Evolutionary conservation across 1,139 yeast genomes (phyloP), one percentile per base, ranked within the genome.

Genomic region (Hyphopichia buzzinii): DNA sequence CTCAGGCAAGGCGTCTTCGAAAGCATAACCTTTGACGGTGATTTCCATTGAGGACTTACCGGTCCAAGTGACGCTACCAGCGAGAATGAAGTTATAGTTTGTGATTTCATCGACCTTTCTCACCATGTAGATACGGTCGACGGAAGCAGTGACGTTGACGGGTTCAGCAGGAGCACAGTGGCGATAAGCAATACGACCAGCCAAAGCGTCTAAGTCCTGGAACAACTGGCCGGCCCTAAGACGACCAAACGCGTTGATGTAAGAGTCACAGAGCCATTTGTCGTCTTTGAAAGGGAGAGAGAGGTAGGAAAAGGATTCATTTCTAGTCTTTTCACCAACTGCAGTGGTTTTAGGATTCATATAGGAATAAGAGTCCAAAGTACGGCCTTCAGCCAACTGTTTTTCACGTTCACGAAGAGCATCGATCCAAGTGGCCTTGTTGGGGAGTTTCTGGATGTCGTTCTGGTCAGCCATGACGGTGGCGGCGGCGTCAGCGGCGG

Each of bases 1-100:
- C 5, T 61, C 60, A 1, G 79, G 73, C 5, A 76, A 43, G 3
- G 65, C 62, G 26, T 72, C 76, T 37, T 77, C 80, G 43, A 81
- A 81, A 2, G 94, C 82, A 44, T 85, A 84, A 2, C 96, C 97
- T 54, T 81, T 84, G 48, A 90, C 94, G 35, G 90, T 77, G 53
- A 90, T 89, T 63, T 90, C 97, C 97, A 90, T 90, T 1, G 96
- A 87, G 1, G 95, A 85, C 42, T 86, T 71, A 38, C 97, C 97
- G 0, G 96, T 88, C 89, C 96, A 90, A 11, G 95, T 84, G 27
- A 88, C 96, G 33, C 81, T 71, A 12, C 97, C 97, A 24, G 94
- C 89, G 44, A 90, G 66, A 19, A 87, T 74, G 51, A 90, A 84
- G 58, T 88, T 87, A 62, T 75, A 83, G 46, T 81, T 78, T 39